Percentiles rank a stretch among this genome's conserved stretches.
Conservation (phyloP, 371 early-diverging fungal species). For the Synchytrium microbalum region DNA sequence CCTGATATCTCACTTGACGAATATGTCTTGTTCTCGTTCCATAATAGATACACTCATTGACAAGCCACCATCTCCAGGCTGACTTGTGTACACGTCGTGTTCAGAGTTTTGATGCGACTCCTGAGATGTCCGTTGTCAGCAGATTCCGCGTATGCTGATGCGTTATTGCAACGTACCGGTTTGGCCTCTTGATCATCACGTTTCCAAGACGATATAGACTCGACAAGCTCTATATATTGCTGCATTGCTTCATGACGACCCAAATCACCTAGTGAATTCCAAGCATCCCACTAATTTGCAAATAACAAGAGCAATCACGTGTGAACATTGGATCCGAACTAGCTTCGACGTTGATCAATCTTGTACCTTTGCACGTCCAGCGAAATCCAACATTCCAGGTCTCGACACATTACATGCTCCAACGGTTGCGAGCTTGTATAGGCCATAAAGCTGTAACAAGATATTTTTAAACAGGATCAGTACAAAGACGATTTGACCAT, state of each 20-base stretch:
- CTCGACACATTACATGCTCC: constrained; percentile 24
- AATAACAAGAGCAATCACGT: not conserved
- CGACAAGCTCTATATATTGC: constrained; percentile 17
- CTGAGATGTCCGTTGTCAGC: too few relatives aligned
- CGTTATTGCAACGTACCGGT: too few relatives aligned
- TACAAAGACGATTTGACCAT: too few relatives aligned
- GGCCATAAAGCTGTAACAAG: constrained; percentile 23
- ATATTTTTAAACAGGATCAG: not conserved
- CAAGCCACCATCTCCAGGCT: not conserved
- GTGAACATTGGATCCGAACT: not conserved
- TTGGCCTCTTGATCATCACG: constrained; percentile 5
- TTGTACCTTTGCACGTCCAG: constrained; percentile 18
- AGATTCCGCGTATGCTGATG: too few relatives aligned
- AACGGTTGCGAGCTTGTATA: constrained; percentile 29
- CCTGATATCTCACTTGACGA: not conserved
- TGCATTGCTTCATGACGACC: constrained; percentile 12
- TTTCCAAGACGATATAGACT: constrained; percentile 5
- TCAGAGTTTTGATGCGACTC: too few relatives aligned
- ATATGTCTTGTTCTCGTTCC: constrained; percentile 1
- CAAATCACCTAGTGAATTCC: constrained; percentile 12
- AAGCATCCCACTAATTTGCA: constrained; percentile 27
- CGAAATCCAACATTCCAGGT: constrained; percentile 25
- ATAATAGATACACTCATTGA: constrained; percentile 11
- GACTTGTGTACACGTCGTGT: too few relatives aligned
- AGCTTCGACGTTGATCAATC: not conserved